Evolutionary conservation across 352 stramenopile species (phyloP), one percentile per base, ranked within the genome.

Genomic region (Globisporangium heterothallicum): DNA sequence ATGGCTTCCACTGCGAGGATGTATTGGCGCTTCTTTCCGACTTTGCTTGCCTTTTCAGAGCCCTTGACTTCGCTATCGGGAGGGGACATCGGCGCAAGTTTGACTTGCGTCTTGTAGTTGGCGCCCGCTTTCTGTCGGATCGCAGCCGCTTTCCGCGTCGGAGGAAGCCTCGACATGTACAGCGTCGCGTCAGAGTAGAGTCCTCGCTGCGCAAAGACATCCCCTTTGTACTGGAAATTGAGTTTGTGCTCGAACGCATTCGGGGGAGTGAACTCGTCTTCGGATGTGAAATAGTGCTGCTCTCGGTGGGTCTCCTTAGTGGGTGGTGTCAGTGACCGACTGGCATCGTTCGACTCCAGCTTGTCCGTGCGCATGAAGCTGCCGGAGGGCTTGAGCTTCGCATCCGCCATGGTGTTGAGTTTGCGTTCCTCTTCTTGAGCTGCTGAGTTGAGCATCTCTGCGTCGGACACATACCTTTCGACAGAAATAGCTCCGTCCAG

Each of bases 161-260:
- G 66, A 7, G 77, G 71, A 9, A 91, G 43, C 3, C 79, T 71
- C 16, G 79, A 91, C 63, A 91, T 82, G 60, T 91, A 91, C 18
- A 91, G 48, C 24, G 66, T 68, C 0, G 72, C 77, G 13, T 91
- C 77, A 0, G 61, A 73, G 58, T 91, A 91, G n/a, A 70, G 49
- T 2, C 77, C 79, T 38, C 73, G 79, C 53, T 91, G 79, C n/a
- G 71, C 64, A 49, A 91, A 91, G 9, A 85, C 59, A 42, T 91
- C 79, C 34, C 79, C 79, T 49, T 66, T 67, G 48, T 88, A 91
- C 42, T 82, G 71, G 56, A 88, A 91, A 12, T 62, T 59, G 9
- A 86, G 47, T 40, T 74, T 76, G 55, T 69, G 66, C 10, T 68
- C 58, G 8, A 74, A 55, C 3, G 70, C 49, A 6, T 69, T 57